Evolutionary conservation across 1,139 yeast species (phyloP).

Genomic region (Saccharomyces hybrid): DNA sequence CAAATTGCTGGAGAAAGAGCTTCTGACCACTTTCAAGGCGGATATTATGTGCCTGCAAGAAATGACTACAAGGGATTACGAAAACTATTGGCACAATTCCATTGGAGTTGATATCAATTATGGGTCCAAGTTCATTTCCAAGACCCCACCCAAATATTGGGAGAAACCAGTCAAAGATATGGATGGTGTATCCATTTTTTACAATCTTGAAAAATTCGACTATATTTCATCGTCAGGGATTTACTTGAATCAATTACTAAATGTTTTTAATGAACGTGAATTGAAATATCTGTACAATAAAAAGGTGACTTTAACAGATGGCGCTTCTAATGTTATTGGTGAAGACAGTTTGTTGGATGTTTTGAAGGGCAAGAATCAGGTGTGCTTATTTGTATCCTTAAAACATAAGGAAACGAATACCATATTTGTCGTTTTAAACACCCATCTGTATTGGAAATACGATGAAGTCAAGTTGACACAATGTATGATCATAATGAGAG

Average conservation of each 20-base stretch:
- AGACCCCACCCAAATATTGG: conserved; percentile 48
- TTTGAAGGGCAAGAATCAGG: conserved; percentile 45
- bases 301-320: conserved; percentile 29
- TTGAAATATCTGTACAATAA: conserved; percentile 34
- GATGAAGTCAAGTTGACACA: conserved; percentile 51
- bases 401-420: conserved; percentile 38
- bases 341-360: conserved; percentile 27
- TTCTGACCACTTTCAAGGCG: conserved; percentile 37
- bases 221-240: conserved; percentile 37
- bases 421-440: conserved; percentile 42
- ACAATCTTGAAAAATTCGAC: conserved; percentile 41
- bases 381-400: conserved; percentile 43
- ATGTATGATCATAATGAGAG: conserved; percentile 39
- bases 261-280: conserved; percentile 33
- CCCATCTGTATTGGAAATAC: conserved; percentile 56
- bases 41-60: conserved; percentile 60
- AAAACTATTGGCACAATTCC: conserved; percentile 37
- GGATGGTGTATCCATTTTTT: conserved; percentile 54
- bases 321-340: conserved; percentile 24
- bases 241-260: conserved; percentile 39
- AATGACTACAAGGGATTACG: conserved; percentile 44
- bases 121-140: conserved; percentile 40
- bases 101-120: conserved; percentile 30
- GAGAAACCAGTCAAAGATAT: conserved; percentile 37
- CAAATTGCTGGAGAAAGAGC: conserved; percentile 36